These are phyloP conservation scores for Aspergillus campestris DNA, from an alignment of 495 filamentous ascomycete species.

Conservation along the genomic window DNA sequence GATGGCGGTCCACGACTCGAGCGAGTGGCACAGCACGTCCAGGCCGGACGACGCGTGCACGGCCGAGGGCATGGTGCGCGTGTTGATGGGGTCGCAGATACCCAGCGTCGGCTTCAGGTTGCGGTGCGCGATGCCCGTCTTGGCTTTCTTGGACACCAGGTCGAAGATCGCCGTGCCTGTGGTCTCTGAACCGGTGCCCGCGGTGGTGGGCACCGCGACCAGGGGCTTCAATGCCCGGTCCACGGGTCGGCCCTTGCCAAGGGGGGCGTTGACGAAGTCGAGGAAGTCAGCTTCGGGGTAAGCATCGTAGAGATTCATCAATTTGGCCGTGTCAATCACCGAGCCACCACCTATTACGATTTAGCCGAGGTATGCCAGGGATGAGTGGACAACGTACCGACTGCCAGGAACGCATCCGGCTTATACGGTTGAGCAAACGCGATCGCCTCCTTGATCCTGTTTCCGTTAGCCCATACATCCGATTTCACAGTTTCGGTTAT, in stretches of 20 bases:
- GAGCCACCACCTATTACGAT: slow-evolving; percentile 47
- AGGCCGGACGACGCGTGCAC: slow-evolving; percentile 84
- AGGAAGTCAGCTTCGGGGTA: slow-evolving; percentile 86
- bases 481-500: background rate
- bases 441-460: slow-evolving; percentile 78
- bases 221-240: slow-evolving; percentile 70
- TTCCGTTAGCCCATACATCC: background rate
- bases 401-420: slow-evolving; percentile 85
- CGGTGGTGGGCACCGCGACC: slow-evolving; percentile 90
- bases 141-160: slow-evolving; percentile 75
- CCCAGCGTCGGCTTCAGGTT: slow-evolving; percentile 92
- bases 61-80: slow-evolving; percentile 85
- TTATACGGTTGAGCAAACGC: slow-evolving; percentile 67
- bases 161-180: slow-evolving; percentile 98
- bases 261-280: slow-evolving; percentile 94
- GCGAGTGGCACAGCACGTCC: slow-evolving; percentile 86
- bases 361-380: slow-evolving; percentile 1
- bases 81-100: slow-evolving; percentile 94
- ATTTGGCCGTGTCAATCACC: slow-evolving; percentile 94
- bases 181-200: slow-evolving; percentile 91
- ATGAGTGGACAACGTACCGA: slow-evolving; percentile 47
- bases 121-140: slow-evolving; percentile 92
- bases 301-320: slow-evolving; percentile 92
- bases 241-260: slow-evolving; percentile 82
- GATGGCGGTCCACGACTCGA: slow-evolving; percentile 96